Evolutionary conservation across 768 basidiomycete genomes (phyloP), one percentile per base, ranked within the genome.

Genomic region (Clitopilus passeckerianus): DNA sequence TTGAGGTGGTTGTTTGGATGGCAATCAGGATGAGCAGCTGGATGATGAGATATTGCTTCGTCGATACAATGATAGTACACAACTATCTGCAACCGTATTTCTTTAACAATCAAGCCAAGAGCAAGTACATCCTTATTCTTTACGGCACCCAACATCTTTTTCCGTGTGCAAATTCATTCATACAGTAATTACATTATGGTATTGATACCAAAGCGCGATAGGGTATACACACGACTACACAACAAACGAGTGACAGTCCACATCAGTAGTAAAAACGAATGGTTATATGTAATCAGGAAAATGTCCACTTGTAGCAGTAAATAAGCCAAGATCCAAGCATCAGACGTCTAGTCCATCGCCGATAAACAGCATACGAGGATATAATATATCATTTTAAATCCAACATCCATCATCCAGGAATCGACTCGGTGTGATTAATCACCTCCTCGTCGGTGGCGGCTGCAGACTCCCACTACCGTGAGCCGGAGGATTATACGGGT

Each of bases 401-500:
- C 20, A 20, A 16, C n/a, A 18, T 22, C 20, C 37, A 41, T 14
- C 37, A 41, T 15, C 10, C 4, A 30, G 27, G 7, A 41, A 41
- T 18, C 37, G 12, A 41, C 5, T n/a, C n/a, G 37, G n/a, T 2
- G 10, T 18, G 15, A 14, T 5, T 18, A 3, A 50, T 2, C 20
- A 50, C n/a, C 46, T 20, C 46, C 46, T 50, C 18, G n/a, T 12
- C n/a, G 12, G 46, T 50, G 46, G 46, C 2, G 46, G 46, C 46
- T 50, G 46, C 37, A 50, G 20, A 7, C 20, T 12, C 20, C 2
- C 3, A 3, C 46, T n/a, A 50, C 46, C n/a, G 9, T 20, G 18
- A 3, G 27, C 27, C 3, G 27, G 27, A 30, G 46, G 46, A 22
- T 50, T 18, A 77, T 82, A 83, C 0, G 67, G 72, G 0, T 75